Conservation (phyloP, 768 basidiomycete species). For the Chalciporus piperatus region DNA sequence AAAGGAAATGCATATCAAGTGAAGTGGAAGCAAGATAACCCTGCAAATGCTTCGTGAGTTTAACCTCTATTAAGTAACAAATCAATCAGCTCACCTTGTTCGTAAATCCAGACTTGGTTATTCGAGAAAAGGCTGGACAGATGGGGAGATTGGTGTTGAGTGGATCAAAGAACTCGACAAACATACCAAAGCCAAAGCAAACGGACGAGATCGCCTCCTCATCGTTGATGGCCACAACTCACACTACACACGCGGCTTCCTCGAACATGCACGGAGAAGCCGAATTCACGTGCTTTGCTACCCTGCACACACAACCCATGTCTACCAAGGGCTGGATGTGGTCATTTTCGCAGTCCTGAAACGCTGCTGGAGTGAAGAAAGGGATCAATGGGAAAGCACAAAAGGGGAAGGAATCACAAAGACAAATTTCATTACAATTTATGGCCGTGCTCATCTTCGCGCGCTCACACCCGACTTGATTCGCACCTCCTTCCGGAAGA, state of each 20-base stretch:
- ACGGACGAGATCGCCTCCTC: constrained; percentile 30
- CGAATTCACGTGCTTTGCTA: constrained; percentile 44
- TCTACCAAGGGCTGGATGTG: constrained; percentile 44
- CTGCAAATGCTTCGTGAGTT: constrained; percentile 18
- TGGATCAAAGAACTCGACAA: constrained; percentile 34
- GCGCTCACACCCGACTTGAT: constrained; percentile 22
- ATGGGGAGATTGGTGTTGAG: constrained; percentile 22
- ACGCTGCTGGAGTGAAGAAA: constrained; percentile 22
- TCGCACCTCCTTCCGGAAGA: constrained; percentile 24
- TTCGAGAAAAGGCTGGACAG: constrained; percentile 28
- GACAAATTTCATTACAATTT: constrained; percentile 14
- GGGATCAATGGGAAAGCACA: background rate
- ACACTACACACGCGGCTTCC: constrained; percentile 38
- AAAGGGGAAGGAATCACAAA: background rate
- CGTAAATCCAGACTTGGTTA: constrained; percentile 11
- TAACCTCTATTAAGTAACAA: constrained; percentile 16
- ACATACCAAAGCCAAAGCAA: constrained; percentile 33
- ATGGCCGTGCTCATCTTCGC: constrained; percentile 8
- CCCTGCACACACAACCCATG: constrained; percentile 25
- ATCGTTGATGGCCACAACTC: constrained; percentile 47
- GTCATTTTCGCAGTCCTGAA: constrained; percentile 36
- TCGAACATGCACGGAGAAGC: constrained; percentile 35
- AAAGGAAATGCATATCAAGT: constrained; percentile 24
- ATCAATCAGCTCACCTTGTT: background rate
- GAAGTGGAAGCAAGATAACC: constrained; percentile 21